A percentile compares a stretch with the other conserved stretches of the same genome.
phyloP scores from a whole-genome alignment of 768 basidiomycete species.

The Auriculariales sp. region DNA sequence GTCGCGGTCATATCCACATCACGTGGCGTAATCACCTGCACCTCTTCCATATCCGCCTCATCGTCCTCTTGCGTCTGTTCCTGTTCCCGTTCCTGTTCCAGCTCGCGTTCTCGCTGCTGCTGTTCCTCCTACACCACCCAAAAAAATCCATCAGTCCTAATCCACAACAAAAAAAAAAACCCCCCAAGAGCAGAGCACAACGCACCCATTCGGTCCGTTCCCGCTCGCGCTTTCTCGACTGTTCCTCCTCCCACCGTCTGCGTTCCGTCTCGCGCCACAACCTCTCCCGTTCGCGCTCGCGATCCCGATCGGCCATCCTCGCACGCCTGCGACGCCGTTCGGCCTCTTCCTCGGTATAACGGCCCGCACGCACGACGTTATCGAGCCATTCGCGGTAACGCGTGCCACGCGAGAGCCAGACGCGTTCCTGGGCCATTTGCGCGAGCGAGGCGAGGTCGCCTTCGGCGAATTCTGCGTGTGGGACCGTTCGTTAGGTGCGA shows the following conservation, averaged over 20 bases:
- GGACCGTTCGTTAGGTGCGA: too few species aligned
- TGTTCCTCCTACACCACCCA: too few species aligned
- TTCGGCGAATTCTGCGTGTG: constrained; percentile 59
- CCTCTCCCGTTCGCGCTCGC: constrained; percentile 19
- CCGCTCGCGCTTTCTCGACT: too few species aligned
- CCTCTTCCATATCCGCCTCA: constrained; percentile 27
- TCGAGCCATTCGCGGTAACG: constrained; percentile 50
- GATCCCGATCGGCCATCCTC: constrained; percentile 14
- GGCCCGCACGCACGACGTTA: constrained; percentile 50
- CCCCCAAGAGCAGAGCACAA: not conserved
- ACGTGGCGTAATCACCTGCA: constrained; percentile 24
- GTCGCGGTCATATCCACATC: too few species aligned
- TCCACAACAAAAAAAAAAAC: too few species aligned
- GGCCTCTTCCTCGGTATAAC: too few species aligned
- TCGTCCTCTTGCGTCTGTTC: constrained; percentile 21
- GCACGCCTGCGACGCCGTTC: constrained; percentile 20
- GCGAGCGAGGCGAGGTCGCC: constrained; percentile 51
- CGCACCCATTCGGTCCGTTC: constrained; percentile 15
- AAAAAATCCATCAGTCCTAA: too few species aligned
- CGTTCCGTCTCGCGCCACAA: too few species aligned
- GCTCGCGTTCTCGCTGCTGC: too few species aligned
- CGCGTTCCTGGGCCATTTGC: constrained; percentile 47
- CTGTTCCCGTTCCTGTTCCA: too few species aligned
- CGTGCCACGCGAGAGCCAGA: constrained; percentile 52
- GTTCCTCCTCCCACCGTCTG: too few species aligned